A percentile compares a stretch with the other conserved stretches of the same genome.
These are phyloP conservation scores for Ramalina peruviana DNA, from an alignment of 495 filamentous ascomycete species.

Conservation along the genomic window DNA sequence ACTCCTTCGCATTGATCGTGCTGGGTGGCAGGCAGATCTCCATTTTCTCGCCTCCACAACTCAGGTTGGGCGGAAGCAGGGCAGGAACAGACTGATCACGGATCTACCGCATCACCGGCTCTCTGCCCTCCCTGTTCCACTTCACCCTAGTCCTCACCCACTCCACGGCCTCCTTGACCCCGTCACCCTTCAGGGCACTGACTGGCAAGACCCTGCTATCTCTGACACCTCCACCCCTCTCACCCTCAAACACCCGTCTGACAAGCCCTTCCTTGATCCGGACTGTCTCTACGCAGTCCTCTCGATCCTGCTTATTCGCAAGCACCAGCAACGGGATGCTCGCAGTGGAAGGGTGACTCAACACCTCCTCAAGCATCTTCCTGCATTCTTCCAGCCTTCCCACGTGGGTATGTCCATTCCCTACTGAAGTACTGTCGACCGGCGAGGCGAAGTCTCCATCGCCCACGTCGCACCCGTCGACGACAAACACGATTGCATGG, in stretches of 20 bases:
- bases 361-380: slow-evolving; percentile 72
- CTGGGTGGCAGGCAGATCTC: too few relatives aligned
- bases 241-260: slow-evolving; percentile 86
- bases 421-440: slow-evolving; percentile 9
- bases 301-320: slow-evolving; percentile 94
- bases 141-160: slow-evolving; percentile 83
- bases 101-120: slow-evolving; percentile 73
- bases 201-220: slow-evolving; percentile 87
- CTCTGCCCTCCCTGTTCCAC: slow-evolving; percentile 90
- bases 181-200: slow-evolving; percentile 78
- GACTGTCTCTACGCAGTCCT: slow-evolving; percentile 95
- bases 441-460: slow-evolving; percentile 38
- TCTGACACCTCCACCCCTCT: slow-evolving; percentile 66
- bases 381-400: slow-evolving; percentile 76
- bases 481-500: slow-evolving; percentile 94
- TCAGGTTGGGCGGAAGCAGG: too few relatives aligned
- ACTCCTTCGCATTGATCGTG: too few relatives aligned
- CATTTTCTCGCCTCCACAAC: too few relatives aligned
- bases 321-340: slow-evolving; percentile 85
- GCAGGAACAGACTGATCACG: too few relatives aligned
- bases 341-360: slow-evolving; percentile 70
- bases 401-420: background rate
- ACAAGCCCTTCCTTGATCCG: slow-evolving; percentile 93
- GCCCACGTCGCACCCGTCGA: slow-evolving; percentile 85
- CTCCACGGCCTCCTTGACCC: slow-evolving; percentile 87